phyloP scores from a whole-genome alignment of 192 early-diverging fungal species.

The Kappamyces sp. region DNA sequence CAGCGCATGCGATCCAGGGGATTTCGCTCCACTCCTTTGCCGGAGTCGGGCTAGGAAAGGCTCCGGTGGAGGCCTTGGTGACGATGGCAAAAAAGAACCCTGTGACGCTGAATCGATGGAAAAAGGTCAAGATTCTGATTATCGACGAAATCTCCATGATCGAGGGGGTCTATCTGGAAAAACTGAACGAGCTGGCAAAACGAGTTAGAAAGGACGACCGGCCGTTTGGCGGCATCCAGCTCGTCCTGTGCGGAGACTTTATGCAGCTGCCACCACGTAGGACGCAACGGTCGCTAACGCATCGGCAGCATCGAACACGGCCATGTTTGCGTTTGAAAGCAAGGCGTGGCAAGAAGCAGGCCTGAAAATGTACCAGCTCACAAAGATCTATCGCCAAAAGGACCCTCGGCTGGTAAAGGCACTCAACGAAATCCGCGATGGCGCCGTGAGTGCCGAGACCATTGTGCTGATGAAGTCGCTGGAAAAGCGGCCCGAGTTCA shows the following conservation, averaged over 20 bases:
- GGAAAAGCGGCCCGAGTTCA: not conserved
- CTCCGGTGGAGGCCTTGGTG: conserved; percentile 1
- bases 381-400: conserved; percentile 13
- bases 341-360: conserved; percentile 25
- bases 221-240: conserved; percentile 49
- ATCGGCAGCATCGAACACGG: conserved; percentile 12
- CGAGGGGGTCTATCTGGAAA: conserved; percentile 39
- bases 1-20: conserved; percentile 38
- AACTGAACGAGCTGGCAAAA: conserved; percentile 34
- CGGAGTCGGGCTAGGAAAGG: conserved; percentile 18
- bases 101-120: conserved; percentile 23
- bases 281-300: not conserved
- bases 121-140: conserved; percentile 31
- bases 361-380: conserved; percentile 24
- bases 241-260: conserved; percentile 46
- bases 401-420: conserved; percentile 1
- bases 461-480: conserved; percentile 3
- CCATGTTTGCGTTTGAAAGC: conserved; percentile 36
- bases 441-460: conserved; percentile 24
- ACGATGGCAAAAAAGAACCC: conserved; percentile 13
- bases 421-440: conserved; percentile 14
- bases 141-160: conserved; percentile 51
- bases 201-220: conserved; percentile 10
- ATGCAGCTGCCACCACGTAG: conserved; percentile 45
- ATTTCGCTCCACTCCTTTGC: conserved; percentile 41